Evolutionary conservation across 2,329 filamentous ascomycete genomes (phyloP).

Genomic region (Neofusicoccum sp.): DNA sequence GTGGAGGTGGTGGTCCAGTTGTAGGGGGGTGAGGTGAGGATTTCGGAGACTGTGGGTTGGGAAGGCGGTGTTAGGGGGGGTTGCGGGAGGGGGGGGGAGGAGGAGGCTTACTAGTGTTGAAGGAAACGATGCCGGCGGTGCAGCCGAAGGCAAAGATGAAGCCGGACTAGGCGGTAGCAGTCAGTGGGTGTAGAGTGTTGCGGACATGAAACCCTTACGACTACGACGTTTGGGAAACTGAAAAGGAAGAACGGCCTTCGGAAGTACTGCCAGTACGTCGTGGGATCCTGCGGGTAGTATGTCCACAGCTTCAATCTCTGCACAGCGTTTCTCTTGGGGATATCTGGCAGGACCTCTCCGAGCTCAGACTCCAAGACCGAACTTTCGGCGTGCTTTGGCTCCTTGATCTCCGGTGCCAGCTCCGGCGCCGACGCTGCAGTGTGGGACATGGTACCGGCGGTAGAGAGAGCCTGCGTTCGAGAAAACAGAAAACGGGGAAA

Average conservation of each 20-base stretch:
- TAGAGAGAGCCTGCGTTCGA: not conserved
- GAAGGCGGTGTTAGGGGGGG: slow-evolving; percentile 39
- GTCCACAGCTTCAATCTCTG: slow-evolving; percentile 29
- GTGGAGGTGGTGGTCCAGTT: slow-evolving; percentile 39
- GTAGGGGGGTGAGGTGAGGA: slow-evolving; percentile 41
- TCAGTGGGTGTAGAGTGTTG: not conserved
- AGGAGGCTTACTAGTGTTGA: slow-evolving; percentile 36
- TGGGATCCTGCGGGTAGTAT: slow-evolving; percentile 38
- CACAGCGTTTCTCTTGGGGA: slow-evolving; percentile 25
- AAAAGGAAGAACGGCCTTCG: slow-evolving; percentile 44
- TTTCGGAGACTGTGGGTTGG: slow-evolving; percentile 35
- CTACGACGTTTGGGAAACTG: slow-evolving; percentile 44
- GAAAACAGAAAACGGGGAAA: slow-evolving; percentile 38
- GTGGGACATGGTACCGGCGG: not conserved
- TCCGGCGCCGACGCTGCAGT: not conserved
- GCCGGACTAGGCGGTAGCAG: slow-evolving; percentile 26
- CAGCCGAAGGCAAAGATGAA: slow-evolving; percentile 46
- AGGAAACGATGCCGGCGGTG: slow-evolving; percentile 46
- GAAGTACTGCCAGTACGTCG: slow-evolving; percentile 45
- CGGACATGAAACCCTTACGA: slow-evolving; percentile 23
- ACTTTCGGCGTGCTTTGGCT: not conserved
- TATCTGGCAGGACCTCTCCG: slow-evolving; percentile 22
- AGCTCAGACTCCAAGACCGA: not conserved
- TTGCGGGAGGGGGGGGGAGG: slow-evolving; percentile 35
- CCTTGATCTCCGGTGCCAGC: slow-evolving; percentile 2